A percentile compares a stretch with the other conserved stretches of the same genome.
Conservation (phyloP, 768 basidiomycete species). For the Podaxis rugospora region DNA sequence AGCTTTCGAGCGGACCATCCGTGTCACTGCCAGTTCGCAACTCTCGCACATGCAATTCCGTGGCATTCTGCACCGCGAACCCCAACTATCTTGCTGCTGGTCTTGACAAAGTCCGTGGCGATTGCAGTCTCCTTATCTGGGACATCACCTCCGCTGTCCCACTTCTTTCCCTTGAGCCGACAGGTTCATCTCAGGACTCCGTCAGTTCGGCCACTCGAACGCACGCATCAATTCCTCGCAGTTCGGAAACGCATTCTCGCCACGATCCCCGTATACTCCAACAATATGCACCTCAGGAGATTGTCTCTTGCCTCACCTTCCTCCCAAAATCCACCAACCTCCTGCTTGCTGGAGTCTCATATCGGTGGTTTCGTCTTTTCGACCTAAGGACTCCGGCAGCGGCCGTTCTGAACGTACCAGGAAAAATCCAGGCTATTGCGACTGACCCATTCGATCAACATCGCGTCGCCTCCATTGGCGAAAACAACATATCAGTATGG, state of each 20-base stretch:
- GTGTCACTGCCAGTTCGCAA: constrained; percentile 60
- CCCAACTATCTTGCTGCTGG: constrained; percentile 77
- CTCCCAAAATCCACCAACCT: constrained; percentile 62
- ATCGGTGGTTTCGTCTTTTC: constrained; percentile 71
- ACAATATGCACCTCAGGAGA: constrained; percentile 66
- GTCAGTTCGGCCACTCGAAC: constrained; percentile 17
- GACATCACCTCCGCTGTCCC: constrained; percentile 51
- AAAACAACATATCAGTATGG: constrained; percentile 72
- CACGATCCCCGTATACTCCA: constrained; percentile 56
- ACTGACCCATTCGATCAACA: constrained; percentile 68
- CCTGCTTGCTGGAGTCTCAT: constrained; percentile 71
- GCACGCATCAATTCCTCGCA: constrained; percentile 30
- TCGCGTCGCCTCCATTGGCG: constrained; percentile 69
- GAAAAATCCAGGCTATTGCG: constrained; percentile 69
- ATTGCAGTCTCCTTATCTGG: constrained; percentile 72
- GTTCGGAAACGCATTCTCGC: constrained; percentile 33
- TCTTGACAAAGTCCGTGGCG: constrained; percentile 73
- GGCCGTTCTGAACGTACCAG: constrained; percentile 35
- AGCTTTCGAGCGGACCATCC: constrained; percentile 52
- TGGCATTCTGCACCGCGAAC: constrained; percentile 64
- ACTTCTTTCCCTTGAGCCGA: constrained; percentile 17
- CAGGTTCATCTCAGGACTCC: neutral
- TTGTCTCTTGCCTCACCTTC: constrained; percentile 71
- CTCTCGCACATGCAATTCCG: constrained; percentile 65
- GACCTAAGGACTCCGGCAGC: constrained; percentile 51